Evolutionary conservation across 768 basidiomycete genomes (phyloP).

Genomic region (Agaricus bisporus): DNA sequence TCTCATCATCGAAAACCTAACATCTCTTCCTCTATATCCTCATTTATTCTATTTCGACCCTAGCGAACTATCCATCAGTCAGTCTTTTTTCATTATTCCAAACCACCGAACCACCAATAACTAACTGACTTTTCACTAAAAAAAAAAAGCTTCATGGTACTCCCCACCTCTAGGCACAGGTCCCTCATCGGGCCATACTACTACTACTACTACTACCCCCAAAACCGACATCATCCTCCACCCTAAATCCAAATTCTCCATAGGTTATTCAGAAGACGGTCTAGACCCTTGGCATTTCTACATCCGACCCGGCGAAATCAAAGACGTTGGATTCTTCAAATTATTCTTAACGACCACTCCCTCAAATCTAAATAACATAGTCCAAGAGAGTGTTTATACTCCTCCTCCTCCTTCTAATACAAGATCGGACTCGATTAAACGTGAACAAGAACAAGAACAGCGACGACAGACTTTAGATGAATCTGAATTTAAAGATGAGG

Average conservation of each 20-base stretch:
- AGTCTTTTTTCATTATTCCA: conserved; percentile 6
- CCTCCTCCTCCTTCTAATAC: neutral
- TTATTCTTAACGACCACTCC: conserved; percentile 32
- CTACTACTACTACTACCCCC: conserved; percentile 8
- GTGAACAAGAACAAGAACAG: neutral
- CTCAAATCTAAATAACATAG: conserved; percentile 27
- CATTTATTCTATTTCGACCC: conserved; percentile 39
- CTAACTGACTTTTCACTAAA: no score
- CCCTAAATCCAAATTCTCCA: conserved; percentile 20
- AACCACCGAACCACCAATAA: neutral
- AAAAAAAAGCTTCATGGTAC: conserved; percentile 14
- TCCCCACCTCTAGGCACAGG: conserved; percentile 23
- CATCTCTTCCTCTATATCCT: conserved; percentile 27
- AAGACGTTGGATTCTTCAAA: conserved; percentile 39
- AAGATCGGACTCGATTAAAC: neutral
- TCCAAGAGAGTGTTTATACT: conserved; percentile 15
- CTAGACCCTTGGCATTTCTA: conserved; percentile 24
- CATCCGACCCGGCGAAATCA: conserved; percentile 21
- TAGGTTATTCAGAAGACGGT: conserved; percentile 36
- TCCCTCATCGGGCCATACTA: conserved; percentile 10
- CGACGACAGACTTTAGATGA: no score
- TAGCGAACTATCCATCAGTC: conserved; percentile 29
- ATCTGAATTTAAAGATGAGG: neutral
- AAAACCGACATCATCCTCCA: conserved; percentile 21
- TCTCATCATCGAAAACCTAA: conserved; percentile 28